These are phyloP conservation scores for Cercospora citrullina DNA, from an alignment of 2,329 filamentous ascomycete species.

Conservation along the genomic window DNA sequence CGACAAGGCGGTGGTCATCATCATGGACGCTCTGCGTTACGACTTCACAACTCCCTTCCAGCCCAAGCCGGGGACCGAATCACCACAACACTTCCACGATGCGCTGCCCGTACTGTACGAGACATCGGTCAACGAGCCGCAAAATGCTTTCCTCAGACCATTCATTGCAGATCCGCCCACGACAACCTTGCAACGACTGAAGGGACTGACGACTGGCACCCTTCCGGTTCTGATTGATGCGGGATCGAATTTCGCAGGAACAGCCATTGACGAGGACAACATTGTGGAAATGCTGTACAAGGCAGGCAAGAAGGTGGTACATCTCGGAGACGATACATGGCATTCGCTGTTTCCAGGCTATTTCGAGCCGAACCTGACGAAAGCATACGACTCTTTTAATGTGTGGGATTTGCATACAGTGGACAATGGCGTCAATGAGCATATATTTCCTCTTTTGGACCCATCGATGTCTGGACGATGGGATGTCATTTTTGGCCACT, in stretches of 20 bases:
- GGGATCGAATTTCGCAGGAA: slow-evolving; percentile 93
- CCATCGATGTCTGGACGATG: slow-evolving; percentile 67
- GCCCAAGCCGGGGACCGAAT: slow-evolving; percentile 50
- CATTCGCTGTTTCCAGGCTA: slow-evolving; percentile 89
- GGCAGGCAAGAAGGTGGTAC: slow-evolving; percentile 76
- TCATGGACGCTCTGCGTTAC: slow-evolving; percentile 93
- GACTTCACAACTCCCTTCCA: slow-evolving; percentile 88
- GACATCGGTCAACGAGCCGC: slow-evolving; percentile 69
- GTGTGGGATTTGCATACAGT: slow-evolving; percentile 98
- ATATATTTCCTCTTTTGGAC: slow-evolving; percentile 80
- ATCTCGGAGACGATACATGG: slow-evolving; percentile 98
- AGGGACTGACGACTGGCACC: slow-evolving; percentile 92
- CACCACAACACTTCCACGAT: slow-evolving; percentile 73
- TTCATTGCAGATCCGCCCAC: slow-evolving; percentile 98
- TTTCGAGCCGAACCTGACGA: slow-evolving; percentile 83
- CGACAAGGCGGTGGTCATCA: slow-evolving; percentile 82
- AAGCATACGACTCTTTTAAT: slow-evolving; percentile 94
- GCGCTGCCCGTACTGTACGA: slow-evolving; percentile 85
- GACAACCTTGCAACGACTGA: slow-evolving; percentile 85
- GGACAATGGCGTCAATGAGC: slow-evolving; percentile 89
- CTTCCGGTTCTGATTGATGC: slow-evolving; percentile 92
- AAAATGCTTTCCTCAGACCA: slow-evolving; percentile 84
- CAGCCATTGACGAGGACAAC: slow-evolving; percentile 92
- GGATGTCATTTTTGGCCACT: slow-evolving; percentile 95
- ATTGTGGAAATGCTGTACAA: slow-evolving; percentile 63